phyloP scores from a whole-genome alignment of 148 eudicot species.

The Persicaria tinctoria region DNA sequence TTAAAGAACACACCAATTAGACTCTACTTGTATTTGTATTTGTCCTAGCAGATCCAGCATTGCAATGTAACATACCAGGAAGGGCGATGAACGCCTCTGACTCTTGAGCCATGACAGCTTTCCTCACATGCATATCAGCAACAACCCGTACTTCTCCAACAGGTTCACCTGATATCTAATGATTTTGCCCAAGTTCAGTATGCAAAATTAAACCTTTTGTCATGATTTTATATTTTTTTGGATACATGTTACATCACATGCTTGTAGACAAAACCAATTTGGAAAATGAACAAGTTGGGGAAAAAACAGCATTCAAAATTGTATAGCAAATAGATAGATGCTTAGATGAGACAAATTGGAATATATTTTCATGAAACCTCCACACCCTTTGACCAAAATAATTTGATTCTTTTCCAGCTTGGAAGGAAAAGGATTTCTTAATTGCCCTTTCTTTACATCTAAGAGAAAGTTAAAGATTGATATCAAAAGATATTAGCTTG shows the following conservation, averaged over 20 bases:
- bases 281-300: background rate
- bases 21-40: no score
- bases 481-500: background rate
- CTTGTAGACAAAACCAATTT: no score
- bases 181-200: background rate
- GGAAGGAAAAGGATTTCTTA: background rate
- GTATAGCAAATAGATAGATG: no score
- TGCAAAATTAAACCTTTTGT: no score
- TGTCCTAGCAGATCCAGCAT: no score
- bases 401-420: background rate
- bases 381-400: background rate
- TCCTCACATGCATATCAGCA: constrained; percentile 91
- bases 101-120: constrained; percentile 85
- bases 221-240: background rate
- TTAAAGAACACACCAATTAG: no score
- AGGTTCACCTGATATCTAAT: constrained; percentile 71
- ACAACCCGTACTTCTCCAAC: constrained; percentile 79
- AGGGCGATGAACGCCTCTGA: constrained; percentile 91
- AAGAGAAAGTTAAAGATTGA: background rate
- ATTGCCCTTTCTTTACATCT: background rate
- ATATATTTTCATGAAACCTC: background rate
- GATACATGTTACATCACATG: no score
- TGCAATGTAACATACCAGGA: constrained; percentile 44
- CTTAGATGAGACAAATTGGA: background rate
- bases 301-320: background rate